Conservation (phyloP, 768 basidiomycete genomes). For the Trichaptum fuscoviolaceum region DNA sequence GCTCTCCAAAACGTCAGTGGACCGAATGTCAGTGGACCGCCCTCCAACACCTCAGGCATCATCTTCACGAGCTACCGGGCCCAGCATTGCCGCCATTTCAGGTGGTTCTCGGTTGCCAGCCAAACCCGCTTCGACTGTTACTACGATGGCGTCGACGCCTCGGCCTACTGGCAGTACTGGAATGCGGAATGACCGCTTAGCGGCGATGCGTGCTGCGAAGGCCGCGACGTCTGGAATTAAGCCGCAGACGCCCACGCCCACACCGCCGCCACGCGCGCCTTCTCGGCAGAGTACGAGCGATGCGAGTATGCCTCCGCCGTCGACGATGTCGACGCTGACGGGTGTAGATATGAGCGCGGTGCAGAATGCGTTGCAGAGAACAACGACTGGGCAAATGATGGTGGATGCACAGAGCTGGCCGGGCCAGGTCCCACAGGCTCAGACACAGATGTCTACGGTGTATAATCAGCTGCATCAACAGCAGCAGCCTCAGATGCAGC, state of each 20-base stretch:
- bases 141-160: background rate
- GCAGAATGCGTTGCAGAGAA: background rate
- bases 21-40: background rate
- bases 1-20: background rate
- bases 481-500: background rate
- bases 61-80: background rate
- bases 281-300: background rate
- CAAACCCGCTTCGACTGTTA: background rate
- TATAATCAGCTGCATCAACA: background rate
- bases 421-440: background rate
- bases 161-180: background rate
- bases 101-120: background rate
- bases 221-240: background rate
- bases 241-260: background rate
- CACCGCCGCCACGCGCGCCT: no score
- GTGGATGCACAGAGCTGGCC: background rate
- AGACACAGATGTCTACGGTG: background rate
- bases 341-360: background rate
- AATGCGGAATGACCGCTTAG: slow-evolving; percentile 1
- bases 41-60: background rate
- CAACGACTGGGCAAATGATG: background rate
- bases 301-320: background rate
- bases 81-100: background rate
- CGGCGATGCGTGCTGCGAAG: slow-evolving; percentile 1
- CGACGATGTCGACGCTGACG: background rate